Evolutionary conservation across 108 stramenopile genomes (phyloP), one percentile per base, ranked within the genome.

Genomic region (Nannochloropsis salina): DNA sequence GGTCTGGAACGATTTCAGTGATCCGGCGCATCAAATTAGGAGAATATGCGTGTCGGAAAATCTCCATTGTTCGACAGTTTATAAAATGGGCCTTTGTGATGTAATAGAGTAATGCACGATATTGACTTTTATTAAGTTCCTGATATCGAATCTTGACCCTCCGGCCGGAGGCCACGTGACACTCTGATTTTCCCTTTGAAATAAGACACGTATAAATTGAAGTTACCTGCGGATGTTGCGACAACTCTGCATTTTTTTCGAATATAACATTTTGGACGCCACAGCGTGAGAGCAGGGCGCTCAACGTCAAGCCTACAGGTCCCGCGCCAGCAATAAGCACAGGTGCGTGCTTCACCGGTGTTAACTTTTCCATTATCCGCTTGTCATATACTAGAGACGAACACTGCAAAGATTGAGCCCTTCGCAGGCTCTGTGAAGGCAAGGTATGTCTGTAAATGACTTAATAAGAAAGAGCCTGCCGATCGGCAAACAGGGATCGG

Each of bases 41-140:
- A 74, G 4, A 8, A 74, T n/a, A 74, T 74, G 83, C 74, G 79
- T 87, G 80, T 44, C 83, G 44, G 79, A 87, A 84, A 42, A 97
- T 93, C 83, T 97, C 97, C 95, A 96, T 96, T 43, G 93, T 95
- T 41, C 97, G 92, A 3, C 94, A 90, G 89, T 97, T 97, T 83
- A 97, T 86, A 91, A 95, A 97, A 83, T 97, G 97, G 41, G 97
- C 97, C 87, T 96, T 95, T 3, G 96, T 74, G 61, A 2, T 74
- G n/a, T 31, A 31, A 31, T 0, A 31, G 31, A 31, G 31, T 31
- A 31, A 31, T 31, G 31, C 31, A 31, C 31, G 31, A 31, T 31
- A 1, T 31, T 31, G 97, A 91, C 96, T 96, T 12, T 44, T 79
- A 41, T 74, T 82, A 31, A 87, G 87, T 15, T 44, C 84, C 18